Conservation (phyloP, 1,284 basidiomycete species). For the Ceratobasidium sp. region DNA sequence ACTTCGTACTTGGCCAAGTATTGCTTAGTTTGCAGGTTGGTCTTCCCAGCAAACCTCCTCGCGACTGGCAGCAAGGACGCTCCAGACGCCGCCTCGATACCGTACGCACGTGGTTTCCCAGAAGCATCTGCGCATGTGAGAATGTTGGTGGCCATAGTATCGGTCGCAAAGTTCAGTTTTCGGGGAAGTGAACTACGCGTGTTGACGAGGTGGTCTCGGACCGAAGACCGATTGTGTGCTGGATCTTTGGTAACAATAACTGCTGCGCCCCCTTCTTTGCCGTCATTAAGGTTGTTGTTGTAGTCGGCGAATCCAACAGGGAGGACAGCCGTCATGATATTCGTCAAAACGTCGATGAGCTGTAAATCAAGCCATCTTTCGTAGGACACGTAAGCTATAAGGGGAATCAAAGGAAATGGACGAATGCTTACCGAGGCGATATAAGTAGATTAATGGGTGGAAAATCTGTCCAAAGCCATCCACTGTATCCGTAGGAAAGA, state of each 20-base stretch:
- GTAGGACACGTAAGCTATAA: not conserved
- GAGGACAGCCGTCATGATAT: slow-evolving; percentile 26
- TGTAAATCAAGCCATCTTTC: slow-evolving; percentile 16
- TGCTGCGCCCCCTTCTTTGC: slow-evolving; percentile 33
- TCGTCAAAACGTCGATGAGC: slow-evolving; percentile 25
- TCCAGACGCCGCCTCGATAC: slow-evolving; percentile 30
- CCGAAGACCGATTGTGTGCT: slow-evolving; percentile 36
- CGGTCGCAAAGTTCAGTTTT: slow-evolving; percentile 28
- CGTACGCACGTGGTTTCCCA: slow-evolving; percentile 34
- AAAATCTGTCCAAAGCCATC: slow-evolving; percentile 41
- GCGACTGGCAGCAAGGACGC: slow-evolving; percentile 28
- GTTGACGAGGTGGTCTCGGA: slow-evolving; percentile 38
- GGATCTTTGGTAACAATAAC: slow-evolving; percentile 33
- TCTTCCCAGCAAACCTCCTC: slow-evolving; percentile 28
- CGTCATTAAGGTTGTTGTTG: slow-evolving; percentile 40
- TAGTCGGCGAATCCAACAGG: slow-evolving; percentile 27
- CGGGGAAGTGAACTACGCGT: slow-evolving; percentile 26
- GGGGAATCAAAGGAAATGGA: too few species aligned
- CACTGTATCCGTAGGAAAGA: slow-evolving; percentile 33
- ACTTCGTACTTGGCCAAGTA: slow-evolving; percentile 36
- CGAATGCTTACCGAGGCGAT: slow-evolving; percentile 8
- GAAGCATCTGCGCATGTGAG: slow-evolving; percentile 30
- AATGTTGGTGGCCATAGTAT: slow-evolving; percentile 36
- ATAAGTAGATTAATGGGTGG: slow-evolving; percentile 27
- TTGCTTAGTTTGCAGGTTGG: slow-evolving; percentile 18